Conservation (phyloP, 306 rosid genomes). For the Sicyos baderoa region DNA sequence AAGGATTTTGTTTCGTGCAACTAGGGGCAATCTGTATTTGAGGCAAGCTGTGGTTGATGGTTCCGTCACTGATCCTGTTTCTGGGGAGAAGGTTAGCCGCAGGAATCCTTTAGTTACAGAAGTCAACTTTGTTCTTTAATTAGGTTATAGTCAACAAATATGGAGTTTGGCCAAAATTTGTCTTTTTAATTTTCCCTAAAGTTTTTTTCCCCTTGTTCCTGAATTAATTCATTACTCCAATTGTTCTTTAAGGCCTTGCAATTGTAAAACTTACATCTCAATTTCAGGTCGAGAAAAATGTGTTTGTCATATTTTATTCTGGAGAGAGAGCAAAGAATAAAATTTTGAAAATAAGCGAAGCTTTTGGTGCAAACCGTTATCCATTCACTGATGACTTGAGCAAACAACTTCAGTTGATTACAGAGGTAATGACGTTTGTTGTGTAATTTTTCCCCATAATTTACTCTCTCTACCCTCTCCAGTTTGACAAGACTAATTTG, state of each 20-base stretch:
- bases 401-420: conserved; percentile 54
- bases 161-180: neutral
- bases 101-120: conserved; percentile 12
- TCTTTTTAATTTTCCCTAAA: neutral
- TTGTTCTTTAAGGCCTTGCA: conserved; percentile 18
- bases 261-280: conserved; percentile 17
- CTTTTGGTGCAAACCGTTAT: conserved; percentile 82
- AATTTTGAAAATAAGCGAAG: conserved; percentile 71
- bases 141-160: conserved; percentile 14
- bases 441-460: neutral
- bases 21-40: conserved; percentile 75
- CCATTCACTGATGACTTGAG: conserved; percentile 60
- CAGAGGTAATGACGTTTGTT: conserved; percentile 42
- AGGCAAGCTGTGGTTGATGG: conserved; percentile 55
- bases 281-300: conserved; percentile 72
- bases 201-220: neutral
- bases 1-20: conserved; percentile 67
- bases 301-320: conserved; percentile 68
- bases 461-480: conserved; percentile 11
- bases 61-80: conserved; percentile 60
- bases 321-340: conserved; percentile 72
- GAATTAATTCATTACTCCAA: neutral
- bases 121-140: neutral
- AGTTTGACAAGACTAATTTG: neutral
- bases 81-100: conserved; percentile 66